Evolutionary conservation across 768 basidiomycete species (phyloP), one percentile per base, ranked within the genome.

Genomic region (Brasilioporus rufonigricans): DNA sequence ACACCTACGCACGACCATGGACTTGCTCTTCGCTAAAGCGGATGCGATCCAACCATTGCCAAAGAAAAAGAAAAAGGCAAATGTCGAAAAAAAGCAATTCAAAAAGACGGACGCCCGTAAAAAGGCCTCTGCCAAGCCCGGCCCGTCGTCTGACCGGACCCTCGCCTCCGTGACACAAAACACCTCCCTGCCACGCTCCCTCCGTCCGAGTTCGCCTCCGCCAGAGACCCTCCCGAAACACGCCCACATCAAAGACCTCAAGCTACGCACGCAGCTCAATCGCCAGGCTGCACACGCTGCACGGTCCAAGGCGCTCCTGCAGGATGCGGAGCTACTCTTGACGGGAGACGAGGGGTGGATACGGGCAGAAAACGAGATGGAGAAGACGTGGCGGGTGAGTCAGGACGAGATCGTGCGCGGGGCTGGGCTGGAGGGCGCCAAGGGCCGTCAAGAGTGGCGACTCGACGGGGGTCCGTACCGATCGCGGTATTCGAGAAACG

Each of bases 381-480:
- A 98, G 66, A 73, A 82, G 65, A 98, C 96, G 8, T 98, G 93
- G 94, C 78, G 91, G 54, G 79, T 93, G 9, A 77, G 81, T 0
- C 97, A 98, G 73, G 76, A 78, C 9, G 94, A 95, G 56, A 87
- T 98, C 56, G 74, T 75, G 12, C 59, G 78, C 45, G 76, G 77
- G 21, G 78, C 90, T 44, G 84, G 93, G 0, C 75, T 77, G 57
- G 94, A 95, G 62, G 91, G 91, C 13, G 83, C 85, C 12, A 79
- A 74, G 47, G 91, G 93, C 18, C 74, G 87, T 44, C 84, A 80
- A 64, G 92, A 94, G 66, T 82, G 89, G 75, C 85, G 80, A 55
- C 71, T 99, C 40, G 91, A 95, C 55, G 87, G 87, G 13, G 96
- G 96, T 0, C 88, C 88, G 3, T 96, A 96, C 66, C 76, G 84